Base-by-base conservation (phyloP, 148 eudicot genomes). In the Talinum fruticosum region DNA sequence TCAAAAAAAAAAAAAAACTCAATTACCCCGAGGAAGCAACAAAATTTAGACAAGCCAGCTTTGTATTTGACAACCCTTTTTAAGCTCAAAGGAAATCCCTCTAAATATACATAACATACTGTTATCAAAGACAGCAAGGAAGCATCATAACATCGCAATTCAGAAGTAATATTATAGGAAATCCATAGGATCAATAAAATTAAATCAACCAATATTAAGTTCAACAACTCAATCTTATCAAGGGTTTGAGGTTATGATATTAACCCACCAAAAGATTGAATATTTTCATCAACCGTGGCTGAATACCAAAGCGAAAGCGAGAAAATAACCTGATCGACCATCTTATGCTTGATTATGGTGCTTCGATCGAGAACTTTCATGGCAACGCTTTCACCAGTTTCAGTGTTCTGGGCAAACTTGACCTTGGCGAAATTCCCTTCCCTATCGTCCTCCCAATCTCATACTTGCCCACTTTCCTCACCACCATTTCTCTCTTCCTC, bases 311-410 rank as follows among this genome's bases (percentile, higher is more conserved):
- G 34, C 36, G 33, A 3, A 41, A 35, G 23, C 0, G 26, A 82
- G 37, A 62, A 78, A 45, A 2, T 18, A 37, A 94, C 98, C 98
- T 94, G 98, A 7, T 94, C 98, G 75, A 89, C 92, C 98, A 94
- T 94, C 80, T 92, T 94, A 81, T 94, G 96, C 86, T 92, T 92
- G 77, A 92, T 83, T 70, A 94, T 94, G 33, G 97, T 85, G 85
- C 80, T 85, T 16, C 96, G 88, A 92, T 92, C 98, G 77, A 94
- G 91, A 37, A 94, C 83, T 73, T 94, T 95, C 97, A 95, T 89
- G 79, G 99, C 99, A 29, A 95, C 99, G 84, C 99, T 95, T 62
- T 92, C 99, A 23, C 99, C 99, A 77, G 97, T 95, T 79, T 95
- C 99, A 4, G 93, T 95, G 36, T 95, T 95, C 84, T 95, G 99